Conservation (phyloP, 192 early-diverging fungal genomes). For the Coemansia biformis region DNA sequence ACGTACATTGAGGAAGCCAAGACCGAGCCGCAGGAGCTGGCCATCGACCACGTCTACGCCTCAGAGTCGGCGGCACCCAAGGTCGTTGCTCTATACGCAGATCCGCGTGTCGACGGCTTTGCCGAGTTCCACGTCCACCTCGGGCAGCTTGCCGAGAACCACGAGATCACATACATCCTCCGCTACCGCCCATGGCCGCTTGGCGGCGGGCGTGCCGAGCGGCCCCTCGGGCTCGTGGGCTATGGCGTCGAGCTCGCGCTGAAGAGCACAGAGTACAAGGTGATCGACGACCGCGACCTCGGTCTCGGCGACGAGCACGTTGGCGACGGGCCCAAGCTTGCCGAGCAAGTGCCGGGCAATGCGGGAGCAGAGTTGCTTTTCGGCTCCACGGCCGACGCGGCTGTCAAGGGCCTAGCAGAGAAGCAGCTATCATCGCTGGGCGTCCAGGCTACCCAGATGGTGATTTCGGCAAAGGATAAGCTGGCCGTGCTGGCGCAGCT, state of each 20-base stretch:
- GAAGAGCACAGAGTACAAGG: constrained; percentile 97
- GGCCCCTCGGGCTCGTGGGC: constrained; percentile 62
- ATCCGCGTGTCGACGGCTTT: constrained; percentile 59
- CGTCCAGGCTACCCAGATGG: constrained; percentile 67
- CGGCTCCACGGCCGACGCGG: constrained; percentile 80
- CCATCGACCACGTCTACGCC: constrained; percentile 60
- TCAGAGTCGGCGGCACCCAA: constrained; percentile 2
- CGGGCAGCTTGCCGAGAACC: constrained; percentile 42
- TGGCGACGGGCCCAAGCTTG: neutral
- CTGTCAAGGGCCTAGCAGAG: constrained; percentile 69
- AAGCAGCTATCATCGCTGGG: constrained; percentile 56
- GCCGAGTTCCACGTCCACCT: constrained; percentile 55
- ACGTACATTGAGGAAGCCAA: constrained; percentile 33
- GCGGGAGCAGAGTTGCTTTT: constrained; percentile 79
- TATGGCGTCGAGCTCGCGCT: constrained; percentile 90
- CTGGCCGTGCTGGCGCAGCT: constrained; percentile 62
- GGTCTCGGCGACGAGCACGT: constrained; percentile 16
- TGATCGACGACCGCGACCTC: constrained; percentile 82
- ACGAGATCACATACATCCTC: constrained; percentile 59
- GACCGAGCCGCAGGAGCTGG: constrained; percentile 34
- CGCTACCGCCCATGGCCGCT: constrained; percentile 61
- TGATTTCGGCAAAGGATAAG: constrained; percentile 58
- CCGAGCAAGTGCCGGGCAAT: constrained; percentile 51
- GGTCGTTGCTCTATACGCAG: constrained; percentile 69
- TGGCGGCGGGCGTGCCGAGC: neutral